Base-by-base conservation (phyloP, 345 rosid species). In the Erucastrum elatum region DNA sequence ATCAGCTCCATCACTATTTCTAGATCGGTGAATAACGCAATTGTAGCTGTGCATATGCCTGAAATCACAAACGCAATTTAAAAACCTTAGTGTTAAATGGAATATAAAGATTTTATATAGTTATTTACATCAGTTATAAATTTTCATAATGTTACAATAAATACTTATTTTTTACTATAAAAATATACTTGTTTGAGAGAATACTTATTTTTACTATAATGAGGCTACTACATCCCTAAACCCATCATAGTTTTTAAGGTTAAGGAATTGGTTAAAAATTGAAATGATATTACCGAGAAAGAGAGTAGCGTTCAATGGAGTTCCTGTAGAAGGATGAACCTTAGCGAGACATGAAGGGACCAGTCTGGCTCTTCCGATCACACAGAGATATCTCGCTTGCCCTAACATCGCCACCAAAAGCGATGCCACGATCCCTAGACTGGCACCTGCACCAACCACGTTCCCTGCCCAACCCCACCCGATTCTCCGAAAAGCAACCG, bases 361-460 rank as follows among this genome's bases (percentile, higher is more conserved):
- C 6, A 94, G 83, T 70, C 93, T 77, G 27, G 97, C 91, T 86
- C 98, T 88, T 49, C 89, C 96, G 41, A 94, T 86, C 37, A 94
- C 98, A 86, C 98, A 94, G 26, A 94, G 94, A 84, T 94, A 91
- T 81, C 98, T 84, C n/a, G 98, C 93, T 83, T 94, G 98, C 26
- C 97, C 98, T 77, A 94, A 79, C 98, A 94, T 94, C 17, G 98
- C 98, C 13, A 94, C 98, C 84, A 94, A 75, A 2, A 94, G 90
- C 21, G 98, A 94, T 49, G 97, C 97, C 49, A 90, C 92, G n/a
- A 92, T 94, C 49, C 98, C 98, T 86, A 91, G 75, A 77, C 97
- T 89, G 68, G 98, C 98, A 70, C 98, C 98, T 6, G 89, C 96
- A 55, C 96, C 97, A 3, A 94, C 97, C 39, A 90, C 83, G 77